Evolutionary conservation across 1,139 yeast genomes (phyloP).

Genomic region (Yamadazyma conglobata): DNA sequence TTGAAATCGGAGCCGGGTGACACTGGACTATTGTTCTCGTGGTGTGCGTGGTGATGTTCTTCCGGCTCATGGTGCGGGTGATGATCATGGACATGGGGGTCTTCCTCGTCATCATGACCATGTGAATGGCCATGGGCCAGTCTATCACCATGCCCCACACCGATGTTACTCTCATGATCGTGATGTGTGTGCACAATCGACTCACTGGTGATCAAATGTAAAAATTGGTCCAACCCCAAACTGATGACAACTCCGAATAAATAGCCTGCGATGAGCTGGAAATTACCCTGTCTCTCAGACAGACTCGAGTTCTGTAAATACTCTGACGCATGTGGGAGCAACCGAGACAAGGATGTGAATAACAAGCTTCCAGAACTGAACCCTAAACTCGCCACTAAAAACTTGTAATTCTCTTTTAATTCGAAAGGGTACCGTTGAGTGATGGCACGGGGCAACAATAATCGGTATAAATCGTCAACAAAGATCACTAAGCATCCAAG

Average conservation of each 20-base stretch:
- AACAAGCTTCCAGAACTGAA: constrained; percentile 76
- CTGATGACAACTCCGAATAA: constrained; percentile 61
- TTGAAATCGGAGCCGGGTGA: too few relatives aligned
- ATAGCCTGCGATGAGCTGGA: constrained; percentile 48
- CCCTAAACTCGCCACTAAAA: constrained; percentile 63
- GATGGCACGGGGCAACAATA: constrained; percentile 36
- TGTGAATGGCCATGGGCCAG: constrained; percentile 11
- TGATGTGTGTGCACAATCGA: constrained; percentile 66
- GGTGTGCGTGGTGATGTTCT: too few relatives aligned
- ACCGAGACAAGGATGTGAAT: constrained; percentile 69
- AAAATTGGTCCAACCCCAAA: constrained; percentile 53
- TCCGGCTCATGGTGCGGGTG: constrained; percentile 3
- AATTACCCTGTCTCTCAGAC: constrained; percentile 1
- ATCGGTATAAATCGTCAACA: constrained; percentile 43
- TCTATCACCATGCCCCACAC: constrained; percentile 12
- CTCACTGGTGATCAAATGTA: constrained; percentile 75
- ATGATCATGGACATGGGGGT: constrained; percentile 6
- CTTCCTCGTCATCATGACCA: constrained; percentile 4
- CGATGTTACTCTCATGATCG: constrained; percentile 9
- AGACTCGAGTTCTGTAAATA: constrained; percentile 19
- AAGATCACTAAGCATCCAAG: constrained; percentile 57
- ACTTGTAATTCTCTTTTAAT: constrained; percentile 56
- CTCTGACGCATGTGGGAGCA: constrained; percentile 65
- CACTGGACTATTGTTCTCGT: too few relatives aligned
- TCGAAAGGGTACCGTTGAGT: constrained; percentile 47